Conservation (phyloP, 2,329 filamentous ascomycete genomes). For the Fusarium coicis region DNA sequence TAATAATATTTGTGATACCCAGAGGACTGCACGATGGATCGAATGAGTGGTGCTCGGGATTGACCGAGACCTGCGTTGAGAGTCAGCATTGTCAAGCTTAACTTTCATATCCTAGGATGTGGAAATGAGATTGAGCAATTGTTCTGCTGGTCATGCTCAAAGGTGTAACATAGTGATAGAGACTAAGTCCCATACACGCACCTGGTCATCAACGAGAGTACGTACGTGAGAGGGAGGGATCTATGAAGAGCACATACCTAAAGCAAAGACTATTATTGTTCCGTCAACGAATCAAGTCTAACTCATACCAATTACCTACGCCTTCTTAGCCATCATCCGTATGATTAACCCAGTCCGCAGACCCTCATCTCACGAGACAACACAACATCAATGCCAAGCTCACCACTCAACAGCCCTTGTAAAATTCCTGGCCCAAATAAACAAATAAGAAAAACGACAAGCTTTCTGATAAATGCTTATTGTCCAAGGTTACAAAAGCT, state of each 20-base stretch:
- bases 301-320: background rate
- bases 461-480: conserved; percentile 22
- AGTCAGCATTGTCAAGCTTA: background rate
- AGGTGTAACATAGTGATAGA: too few species aligned
- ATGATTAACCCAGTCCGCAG: background rate
- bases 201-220: background rate
- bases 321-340: background rate
- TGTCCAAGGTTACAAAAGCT: conserved; percentile 16
- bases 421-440: background rate
- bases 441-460: conserved; percentile 8
- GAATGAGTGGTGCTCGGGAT: background rate
- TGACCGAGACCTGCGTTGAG: background rate
- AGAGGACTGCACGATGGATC: background rate
- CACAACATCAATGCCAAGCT: conserved; percentile 11
- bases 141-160: background rate
- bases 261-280: background rate
- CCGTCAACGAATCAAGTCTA: background rate
- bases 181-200: background rate
- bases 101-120: background rate
- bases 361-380: background rate
- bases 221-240: background rate
- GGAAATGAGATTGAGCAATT: background rate
- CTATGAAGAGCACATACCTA: background rate
- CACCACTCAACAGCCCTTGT: background rate
- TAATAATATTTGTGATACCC: conserved; percentile 4